phyloP scores from a whole-genome alignment of 768 basidiomycete genomes.

The Clavulina sp. region DNA sequence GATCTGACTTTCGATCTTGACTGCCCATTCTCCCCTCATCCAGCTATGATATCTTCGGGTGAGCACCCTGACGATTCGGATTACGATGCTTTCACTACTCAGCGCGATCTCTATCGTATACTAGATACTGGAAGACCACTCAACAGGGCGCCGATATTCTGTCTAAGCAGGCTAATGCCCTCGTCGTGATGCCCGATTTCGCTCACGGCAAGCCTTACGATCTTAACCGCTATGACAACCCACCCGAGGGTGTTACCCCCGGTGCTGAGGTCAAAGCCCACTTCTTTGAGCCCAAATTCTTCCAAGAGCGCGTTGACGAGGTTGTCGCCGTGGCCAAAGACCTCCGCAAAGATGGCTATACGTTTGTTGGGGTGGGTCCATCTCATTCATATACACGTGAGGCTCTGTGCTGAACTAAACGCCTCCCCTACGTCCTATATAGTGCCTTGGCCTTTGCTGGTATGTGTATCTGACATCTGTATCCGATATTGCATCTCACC shows the following conservation, averaged over 20 bases:
- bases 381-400: background rate
- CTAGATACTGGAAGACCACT: background rate
- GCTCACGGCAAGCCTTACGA: background rate
- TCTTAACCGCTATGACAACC: background rate
- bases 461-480: background rate
- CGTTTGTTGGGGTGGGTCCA: constrained; percentile 1
- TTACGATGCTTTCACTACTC: background rate
- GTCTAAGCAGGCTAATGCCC: background rate
- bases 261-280: background rate
- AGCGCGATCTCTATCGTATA: background rate
- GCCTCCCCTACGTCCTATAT: background rate
- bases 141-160: constrained; percentile 1
- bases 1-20: background rate
- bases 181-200: constrained; percentile 1
- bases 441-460: background rate
- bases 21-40: background rate
- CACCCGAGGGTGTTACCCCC: background rate
- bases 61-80: background rate
- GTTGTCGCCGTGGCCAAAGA: background rate
- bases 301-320: background rate
- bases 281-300: background rate
- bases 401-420: background rate
- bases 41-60: constrained; percentile 5
- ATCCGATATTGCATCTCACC: background rate
- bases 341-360: background rate